Evolutionary conservation across 106 monocot genomes (phyloP).

Genomic region (Iris macrosiphon): DNA sequence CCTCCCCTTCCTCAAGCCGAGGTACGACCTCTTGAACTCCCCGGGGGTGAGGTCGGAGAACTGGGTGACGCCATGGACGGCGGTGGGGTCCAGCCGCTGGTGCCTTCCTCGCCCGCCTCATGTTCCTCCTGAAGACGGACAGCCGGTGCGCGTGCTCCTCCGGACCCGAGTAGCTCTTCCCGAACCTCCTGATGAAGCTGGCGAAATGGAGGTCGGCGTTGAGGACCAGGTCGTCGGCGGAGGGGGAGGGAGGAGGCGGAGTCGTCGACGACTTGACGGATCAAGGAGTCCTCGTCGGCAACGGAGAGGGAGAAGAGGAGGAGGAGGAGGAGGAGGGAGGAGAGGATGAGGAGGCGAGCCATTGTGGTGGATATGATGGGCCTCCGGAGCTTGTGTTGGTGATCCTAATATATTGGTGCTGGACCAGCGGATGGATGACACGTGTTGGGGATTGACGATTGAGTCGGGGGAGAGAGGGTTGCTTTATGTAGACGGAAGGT

Average conservation of each 20-base stretch:
- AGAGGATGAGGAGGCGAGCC: too few species aligned
- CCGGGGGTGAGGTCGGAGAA: conserved; percentile 84
- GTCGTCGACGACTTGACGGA: conserved; percentile 11
- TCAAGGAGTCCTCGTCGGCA: neutral
- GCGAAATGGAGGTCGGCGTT: conserved; percentile 18
- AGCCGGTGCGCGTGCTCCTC: conserved; percentile 14
- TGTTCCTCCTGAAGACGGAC: conserved; percentile 13
- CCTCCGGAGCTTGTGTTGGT: too few species aligned
- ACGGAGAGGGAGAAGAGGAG: conserved; percentile 3
- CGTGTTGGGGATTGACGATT: too few species aligned
- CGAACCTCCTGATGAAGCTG: conserved; percentile 6
- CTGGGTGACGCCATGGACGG: conserved; percentile 78
- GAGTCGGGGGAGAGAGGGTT: too few species aligned
- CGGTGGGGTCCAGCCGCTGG: conserved; percentile 77
- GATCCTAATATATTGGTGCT: too few species aligned
- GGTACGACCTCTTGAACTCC: conserved; percentile 53
- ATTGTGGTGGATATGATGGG: too few species aligned
- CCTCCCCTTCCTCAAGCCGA: conserved; percentile 39
- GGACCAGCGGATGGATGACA: too few species aligned
- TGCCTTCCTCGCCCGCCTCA: conserved; percentile 45
- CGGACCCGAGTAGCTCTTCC: conserved; percentile 5
- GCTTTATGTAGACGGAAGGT: too few species aligned
- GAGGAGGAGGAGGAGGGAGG: neutral
- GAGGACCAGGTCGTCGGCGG: conserved; percentile 12
- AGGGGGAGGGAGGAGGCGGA: neutral